phyloP scores from a whole-genome alignment of 345 rosid genomes.

The Moringa oleifera region DNA sequence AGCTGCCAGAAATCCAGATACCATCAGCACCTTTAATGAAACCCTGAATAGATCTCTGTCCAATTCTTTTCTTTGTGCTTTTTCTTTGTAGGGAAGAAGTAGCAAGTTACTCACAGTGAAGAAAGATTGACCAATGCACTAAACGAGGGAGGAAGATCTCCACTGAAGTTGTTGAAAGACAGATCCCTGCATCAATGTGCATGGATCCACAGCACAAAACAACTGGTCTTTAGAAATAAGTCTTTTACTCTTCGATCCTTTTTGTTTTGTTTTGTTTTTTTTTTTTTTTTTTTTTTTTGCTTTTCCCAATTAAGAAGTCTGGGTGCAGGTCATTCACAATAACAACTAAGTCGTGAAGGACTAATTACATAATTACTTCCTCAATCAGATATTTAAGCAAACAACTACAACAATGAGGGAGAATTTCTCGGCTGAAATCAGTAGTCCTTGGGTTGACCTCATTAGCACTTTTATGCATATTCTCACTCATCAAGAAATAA shows the following conservation, averaged over 20 bases:
- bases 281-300: too few relatives aligned
- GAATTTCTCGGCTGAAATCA: too few relatives aligned
- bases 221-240: background rate
- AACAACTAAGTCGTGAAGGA: background rate
- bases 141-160: slow-evolving; percentile 83
- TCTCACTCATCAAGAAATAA: too few relatives aligned
- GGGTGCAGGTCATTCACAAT: background rate
- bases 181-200: slow-evolving; percentile 58
- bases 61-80: background rate
- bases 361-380: background rate
- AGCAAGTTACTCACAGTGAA: slow-evolving; percentile 53
- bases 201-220: background rate
- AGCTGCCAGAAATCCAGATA: slow-evolving; percentile 45
- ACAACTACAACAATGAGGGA: too few relatives aligned
- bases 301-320: too few relatives aligned
- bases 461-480: too few relatives aligned
- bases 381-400: too few relatives aligned
- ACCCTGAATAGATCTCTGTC: slow-evolving; percentile 2
- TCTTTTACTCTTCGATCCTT: too few relatives aligned
- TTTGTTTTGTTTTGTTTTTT: too few relatives aligned
- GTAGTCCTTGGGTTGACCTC: too few relatives aligned
- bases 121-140: slow-evolving; percentile 66
- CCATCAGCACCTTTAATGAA: slow-evolving; percentile 6
- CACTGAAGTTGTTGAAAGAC: slow-evolving; percentile 87
- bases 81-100: slow-evolving; percentile 10